Conservation (phyloP, 306 rosid genomes). For the Cucumis melo region DNA sequence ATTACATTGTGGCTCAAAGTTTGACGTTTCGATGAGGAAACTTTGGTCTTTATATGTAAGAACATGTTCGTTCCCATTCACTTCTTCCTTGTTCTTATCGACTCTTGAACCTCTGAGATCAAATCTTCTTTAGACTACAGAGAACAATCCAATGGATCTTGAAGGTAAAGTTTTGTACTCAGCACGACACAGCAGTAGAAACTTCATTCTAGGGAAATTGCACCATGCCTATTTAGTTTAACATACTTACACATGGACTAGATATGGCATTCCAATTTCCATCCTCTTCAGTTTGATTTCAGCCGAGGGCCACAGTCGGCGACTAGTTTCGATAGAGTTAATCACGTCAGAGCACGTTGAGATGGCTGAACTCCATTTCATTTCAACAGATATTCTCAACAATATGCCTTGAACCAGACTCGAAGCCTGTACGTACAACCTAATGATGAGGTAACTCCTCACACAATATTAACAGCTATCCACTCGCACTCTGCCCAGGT, state of each 20-base stretch:
- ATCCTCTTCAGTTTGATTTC: neutral
- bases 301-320: neutral
- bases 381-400: neutral
- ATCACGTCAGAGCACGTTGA: neutral
- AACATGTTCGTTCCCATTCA: neutral
- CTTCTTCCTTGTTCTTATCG: neutral
- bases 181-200: neutral
- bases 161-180: neutral
- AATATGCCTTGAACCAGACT: neutral
- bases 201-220: neutral
- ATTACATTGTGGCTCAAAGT: neutral
- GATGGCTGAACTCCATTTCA: neutral
- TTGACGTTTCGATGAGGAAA: neutral
- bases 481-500: conserved; percentile 59
- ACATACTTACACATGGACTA: neutral
- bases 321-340: neutral
- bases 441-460: neutral
- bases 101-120: neutral
- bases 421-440: neutral
- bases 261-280: neutral
- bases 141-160: neutral
- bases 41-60: neutral
- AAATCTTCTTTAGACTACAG: neutral
- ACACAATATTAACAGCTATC: conserved; percentile 7
- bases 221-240: too few relatives aligned